Evolutionary conservation across 768 basidiomycete species (phyloP), one percentile per base, ranked within the genome.

Genomic region (Kwoniella europaea): DNA sequence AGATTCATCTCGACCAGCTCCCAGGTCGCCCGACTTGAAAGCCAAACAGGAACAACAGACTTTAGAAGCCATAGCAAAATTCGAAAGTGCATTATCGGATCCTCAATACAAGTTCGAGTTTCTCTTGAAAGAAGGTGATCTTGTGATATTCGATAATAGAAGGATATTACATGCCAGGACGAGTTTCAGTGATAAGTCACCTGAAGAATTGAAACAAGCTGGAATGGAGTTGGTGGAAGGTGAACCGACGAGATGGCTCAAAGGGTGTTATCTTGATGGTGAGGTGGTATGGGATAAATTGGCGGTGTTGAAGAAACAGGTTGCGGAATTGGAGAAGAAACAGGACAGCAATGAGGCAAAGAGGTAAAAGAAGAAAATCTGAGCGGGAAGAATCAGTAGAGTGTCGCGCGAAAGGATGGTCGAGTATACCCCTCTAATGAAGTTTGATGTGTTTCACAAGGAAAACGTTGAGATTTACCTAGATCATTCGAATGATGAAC

Each of bases 141-240:
- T 90, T 5, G 93, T 92, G 20, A 62, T 96, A 10, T 99, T 99
- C 75, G 95, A 98, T 79, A 99, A 98, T 77, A 86, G 94, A 27
- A 86, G 96, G 16, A 89, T 96, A 3, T 82, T 98, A 70, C 96
- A 99, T 82, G 93, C 92, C 0, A 86, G 96, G 24, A 91, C 90
- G 0, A 90, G 89, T 13, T 98, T 98, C 79, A 65, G 76, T n/a
- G 85, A 87, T 44, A 67, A 67, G 20, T 46, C 74, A 0, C 85
- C 85, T 27, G 79, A 75, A 10, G 69, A 69, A 29, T 78, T 46
- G 10, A 55, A 75, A 63, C 83, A 79, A 16, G 85, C 77, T 5
- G 69, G 69, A 35, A 83, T 79, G 12, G 82, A 73, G 43, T 54
- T 63, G 35, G 54, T 54, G 10, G 77, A 65, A 0, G 82, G 76